Percentiles rank a stretch among this genome's conserved stretches.
phyloP scores from a whole-genome alignment of 495 filamentous ascomycete species.

The Beverwykella pulmonaria region DNA sequence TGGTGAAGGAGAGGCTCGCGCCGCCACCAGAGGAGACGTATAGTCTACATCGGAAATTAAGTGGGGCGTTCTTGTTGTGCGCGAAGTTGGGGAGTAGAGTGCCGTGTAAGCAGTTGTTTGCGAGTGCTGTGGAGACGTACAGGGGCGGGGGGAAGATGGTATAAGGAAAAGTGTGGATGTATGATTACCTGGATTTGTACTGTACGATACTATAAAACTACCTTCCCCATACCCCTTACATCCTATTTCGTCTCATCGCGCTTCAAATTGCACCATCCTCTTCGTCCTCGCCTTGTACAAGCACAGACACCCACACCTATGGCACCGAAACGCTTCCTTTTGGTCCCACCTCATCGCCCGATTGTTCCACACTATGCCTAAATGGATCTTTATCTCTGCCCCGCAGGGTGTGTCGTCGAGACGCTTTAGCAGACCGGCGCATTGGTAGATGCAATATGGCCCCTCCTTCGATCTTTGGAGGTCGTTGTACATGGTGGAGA shows the following conservation, averaged over 20 bases:
- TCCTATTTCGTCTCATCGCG: not conserved
- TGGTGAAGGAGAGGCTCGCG: conserved; percentile 83
- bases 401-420: no score
- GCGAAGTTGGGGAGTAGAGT: conserved; percentile 82
- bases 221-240: not conserved
- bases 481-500: no score
- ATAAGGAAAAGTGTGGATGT: not conserved
- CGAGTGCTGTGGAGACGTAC: conserved; percentile 60
- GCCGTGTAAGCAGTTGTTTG: conserved; percentile 79
- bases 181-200: not conserved
- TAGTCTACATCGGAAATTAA: conserved; percentile 90
- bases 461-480: no score
- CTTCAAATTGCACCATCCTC: conserved; percentile 21
- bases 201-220: not conserved
- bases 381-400: no score
- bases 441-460: no score
- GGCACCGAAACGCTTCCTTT: conserved; percentile 3
- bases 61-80: conserved; percentile 92
- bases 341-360: no score
- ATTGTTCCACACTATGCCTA: no score
- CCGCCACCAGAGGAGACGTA: conserved; percentile 99
- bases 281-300: conserved; percentile 19
- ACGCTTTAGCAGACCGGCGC: no score
- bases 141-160: conserved; percentile 27
- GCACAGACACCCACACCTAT: conserved; percentile 4